Evolutionary conservation across 1,284 basidiomycete genomes (phyloP).

Genomic region (Trichosporon ovoides): DNA sequence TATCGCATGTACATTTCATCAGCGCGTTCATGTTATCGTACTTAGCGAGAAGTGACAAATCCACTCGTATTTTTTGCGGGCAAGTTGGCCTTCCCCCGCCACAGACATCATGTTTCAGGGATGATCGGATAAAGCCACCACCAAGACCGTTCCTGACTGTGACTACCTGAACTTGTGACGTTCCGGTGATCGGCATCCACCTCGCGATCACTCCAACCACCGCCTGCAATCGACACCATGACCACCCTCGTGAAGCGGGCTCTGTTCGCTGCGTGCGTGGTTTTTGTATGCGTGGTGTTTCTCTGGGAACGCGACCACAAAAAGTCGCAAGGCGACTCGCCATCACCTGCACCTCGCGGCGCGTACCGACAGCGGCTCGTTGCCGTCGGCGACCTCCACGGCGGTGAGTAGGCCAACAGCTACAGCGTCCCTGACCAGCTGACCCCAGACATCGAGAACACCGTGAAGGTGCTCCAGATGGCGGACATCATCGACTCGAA

Average conservation of each 20-base stretch:
- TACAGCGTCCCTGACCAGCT: background rate
- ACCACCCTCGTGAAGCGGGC: background rate
- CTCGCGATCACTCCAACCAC: too few relatives aligned
- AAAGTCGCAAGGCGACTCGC: background rate
- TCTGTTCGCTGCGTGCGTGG: background rate
- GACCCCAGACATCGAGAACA: constrained; percentile 57
- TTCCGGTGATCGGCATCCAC: too few relatives aligned
- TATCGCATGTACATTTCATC: background rate
- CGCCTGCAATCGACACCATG: background rate
- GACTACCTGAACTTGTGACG: too few relatives aligned
- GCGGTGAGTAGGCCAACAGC: constrained; percentile 51
- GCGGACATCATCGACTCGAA: constrained; percentile 62
- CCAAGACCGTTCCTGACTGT: too few relatives aligned
- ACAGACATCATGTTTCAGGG: background rate
- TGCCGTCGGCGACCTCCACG: constrained; percentile 76
- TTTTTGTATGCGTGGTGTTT: background rate
- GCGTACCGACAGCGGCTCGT: constrained; percentile 50
- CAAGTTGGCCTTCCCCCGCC: too few relatives aligned
- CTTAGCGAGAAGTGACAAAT: too few relatives aligned
- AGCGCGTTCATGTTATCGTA: too few relatives aligned
- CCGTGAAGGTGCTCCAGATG: constrained; percentile 68
- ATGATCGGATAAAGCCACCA: background rate
- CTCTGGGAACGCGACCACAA: background rate
- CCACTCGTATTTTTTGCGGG: too few relatives aligned
- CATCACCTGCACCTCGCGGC: background rate